These are phyloP conservation scores for Phytopythium sindhum DNA, from an alignment of 352 stramenopile genomes.

Conservation along the genomic window DNA sequence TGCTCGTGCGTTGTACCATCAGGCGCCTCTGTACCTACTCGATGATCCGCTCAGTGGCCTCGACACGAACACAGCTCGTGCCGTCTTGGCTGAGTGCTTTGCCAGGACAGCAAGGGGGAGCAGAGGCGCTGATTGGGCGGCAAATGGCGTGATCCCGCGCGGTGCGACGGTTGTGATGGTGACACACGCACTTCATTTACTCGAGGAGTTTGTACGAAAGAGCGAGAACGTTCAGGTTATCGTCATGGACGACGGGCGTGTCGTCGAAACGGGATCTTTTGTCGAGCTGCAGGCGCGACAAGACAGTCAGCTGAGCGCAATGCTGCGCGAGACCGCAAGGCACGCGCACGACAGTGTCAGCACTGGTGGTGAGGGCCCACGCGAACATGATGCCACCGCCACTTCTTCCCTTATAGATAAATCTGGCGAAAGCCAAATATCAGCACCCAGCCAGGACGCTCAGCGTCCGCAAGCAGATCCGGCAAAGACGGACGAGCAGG, in stretches of 20 bases:
- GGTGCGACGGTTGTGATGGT: constrained; percentile 65
- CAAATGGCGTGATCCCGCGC: constrained; percentile 35
- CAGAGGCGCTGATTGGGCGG: background rate
- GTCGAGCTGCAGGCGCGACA: constrained; percentile 16
- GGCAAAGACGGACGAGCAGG: constrained; percentile 6
- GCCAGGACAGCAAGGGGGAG: constrained; percentile 15
- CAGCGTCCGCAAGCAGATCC: constrained; percentile 2
- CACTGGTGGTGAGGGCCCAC: background rate
- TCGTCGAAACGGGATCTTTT: constrained; percentile 46
- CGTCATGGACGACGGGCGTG: constrained; percentile 49
- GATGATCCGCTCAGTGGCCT: constrained; percentile 86
- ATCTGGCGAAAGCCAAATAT: background rate
- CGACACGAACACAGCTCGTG: constrained; percentile 53
- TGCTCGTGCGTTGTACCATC: constrained; percentile 77
- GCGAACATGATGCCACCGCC: background rate
- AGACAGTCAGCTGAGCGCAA: constrained; percentile 22
- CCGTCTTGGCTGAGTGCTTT: constrained; percentile 52
- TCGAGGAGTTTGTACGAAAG: constrained; percentile 43
- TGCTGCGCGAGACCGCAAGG: constrained; percentile 16
- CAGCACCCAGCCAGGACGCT: background rate
- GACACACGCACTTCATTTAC: constrained; percentile 70
- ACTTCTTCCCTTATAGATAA: background rate
- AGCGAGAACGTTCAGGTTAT: constrained; percentile 31
- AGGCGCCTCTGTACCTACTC: constrained; percentile 72
- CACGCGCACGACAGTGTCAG: background rate